Conservation (phyloP, 2,329 filamentous ascomycete species). For the Fusarium udum region DNA sequence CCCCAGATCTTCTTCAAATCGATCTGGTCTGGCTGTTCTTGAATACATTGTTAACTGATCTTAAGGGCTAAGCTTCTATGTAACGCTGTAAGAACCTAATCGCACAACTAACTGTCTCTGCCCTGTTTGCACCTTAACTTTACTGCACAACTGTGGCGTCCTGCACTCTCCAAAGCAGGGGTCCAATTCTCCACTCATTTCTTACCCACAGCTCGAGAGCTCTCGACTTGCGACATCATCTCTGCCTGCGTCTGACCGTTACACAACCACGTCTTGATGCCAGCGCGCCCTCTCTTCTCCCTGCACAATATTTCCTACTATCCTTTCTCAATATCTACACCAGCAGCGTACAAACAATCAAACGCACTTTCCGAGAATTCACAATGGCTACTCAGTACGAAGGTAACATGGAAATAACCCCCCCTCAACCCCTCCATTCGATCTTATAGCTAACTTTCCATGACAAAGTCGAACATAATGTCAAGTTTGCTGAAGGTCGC, state of each 20-base stretch:
- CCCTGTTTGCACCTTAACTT: background rate
- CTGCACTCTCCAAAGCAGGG: background rate
- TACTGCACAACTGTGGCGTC: background rate
- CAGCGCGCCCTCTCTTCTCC: background rate
- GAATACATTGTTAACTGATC: background rate
- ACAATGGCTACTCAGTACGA: slow-evolving; percentile 68
- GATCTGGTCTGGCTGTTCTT: background rate
- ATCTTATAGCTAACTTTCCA: background rate
- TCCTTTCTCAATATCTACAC: background rate
- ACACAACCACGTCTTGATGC: slow-evolving; percentile 20
- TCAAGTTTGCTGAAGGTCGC: slow-evolving; percentile 56
- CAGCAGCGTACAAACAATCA: background rate
- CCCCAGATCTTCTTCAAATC: background rate
- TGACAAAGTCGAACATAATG: slow-evolving; percentile 71
- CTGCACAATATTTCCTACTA: background rate
- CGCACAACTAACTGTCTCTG: background rate
- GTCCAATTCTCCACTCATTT: slow-evolving; percentile 8
- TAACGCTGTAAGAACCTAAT: slow-evolving; percentile 23
- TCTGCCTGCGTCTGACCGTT: slow-evolving; percentile 30
- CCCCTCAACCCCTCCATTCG: slow-evolving; percentile 9
- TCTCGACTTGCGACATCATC: slow-evolving; percentile 35
- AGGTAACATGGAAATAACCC: slow-evolving; percentile 48
- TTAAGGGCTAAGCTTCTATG: background rate
- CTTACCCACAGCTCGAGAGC: slow-evolving; percentile 16
- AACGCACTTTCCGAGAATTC: background rate